Base-by-base conservation (phyloP, 768 basidiomycete species). In the Suillus clintonianus region DNA sequence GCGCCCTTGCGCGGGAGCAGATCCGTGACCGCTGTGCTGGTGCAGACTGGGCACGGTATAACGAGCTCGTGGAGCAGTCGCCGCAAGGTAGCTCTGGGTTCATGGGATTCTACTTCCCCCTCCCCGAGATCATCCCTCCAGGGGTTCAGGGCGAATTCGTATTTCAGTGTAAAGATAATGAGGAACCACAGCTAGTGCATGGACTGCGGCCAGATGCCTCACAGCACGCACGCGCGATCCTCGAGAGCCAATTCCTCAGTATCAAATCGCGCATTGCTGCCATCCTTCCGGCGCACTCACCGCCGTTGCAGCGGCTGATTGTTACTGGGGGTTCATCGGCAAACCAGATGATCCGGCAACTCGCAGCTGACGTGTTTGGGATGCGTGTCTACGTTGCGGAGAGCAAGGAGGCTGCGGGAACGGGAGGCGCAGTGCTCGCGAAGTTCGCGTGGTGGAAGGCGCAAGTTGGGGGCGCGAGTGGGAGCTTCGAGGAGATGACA, bases 51-150 rank as follows among this genome's bases (percentile, higher is more conserved):
- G 75, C 76, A 37, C 77, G 73, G 39, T 96, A 90, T 80, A 93
- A 93, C 74, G 73, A 83, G 60, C 79, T 88, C 24, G 84, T 93
- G 11, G 82, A 85, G 63, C 68, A 71, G 27, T 81, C 82, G 0
- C 78, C 85, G 1, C 75, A 84, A 0, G 89, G 90, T 4, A 88
- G 86, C 72, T 76, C 82, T 66, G 88, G 87, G 2, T 75, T 81
- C 65, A 75, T 87, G 66, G 91, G 90, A 3, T 85, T 94, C 71
- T 94, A 92, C 79, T 95, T 92, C 77, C 88, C 89, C 1, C 82
- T 92, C 32, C 89, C 87, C 15, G 94, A 96, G 76, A 96, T 96
- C 74, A 94, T 96, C 63, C 94, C 94, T 3, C 86, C 88, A 19
- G 85, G 85, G 61, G 89, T 92, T 8, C 73, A 82, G 9, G 94